phyloP scores from a whole-genome alignment of 352 stramenopile species.

The Halophytophthora batemanensis region DNA sequence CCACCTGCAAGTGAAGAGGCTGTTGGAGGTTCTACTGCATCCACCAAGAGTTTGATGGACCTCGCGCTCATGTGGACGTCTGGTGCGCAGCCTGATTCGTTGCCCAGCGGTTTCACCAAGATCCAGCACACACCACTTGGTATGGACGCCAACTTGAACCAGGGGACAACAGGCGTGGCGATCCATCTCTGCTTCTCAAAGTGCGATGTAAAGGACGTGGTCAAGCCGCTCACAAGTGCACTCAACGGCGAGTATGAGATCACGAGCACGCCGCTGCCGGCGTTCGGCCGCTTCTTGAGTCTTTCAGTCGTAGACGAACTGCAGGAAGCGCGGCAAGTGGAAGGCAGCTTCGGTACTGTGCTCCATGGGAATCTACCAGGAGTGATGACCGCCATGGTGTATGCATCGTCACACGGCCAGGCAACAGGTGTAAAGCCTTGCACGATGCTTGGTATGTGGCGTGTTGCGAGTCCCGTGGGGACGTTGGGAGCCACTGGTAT shows the following conservation, averaged over 20 bases:
- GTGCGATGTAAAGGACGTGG: conserved; percentile 43
- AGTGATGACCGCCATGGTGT: conserved; percentile 57
- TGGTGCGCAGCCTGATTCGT: conserved; percentile 46
- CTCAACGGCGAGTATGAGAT: conserved; percentile 85
- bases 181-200: conserved; percentile 80
- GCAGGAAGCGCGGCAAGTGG: conserved; percentile 37
- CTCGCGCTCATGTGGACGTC: conserved; percentile 78
- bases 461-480: conserved; percentile 35
- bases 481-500: conserved; percentile 35
- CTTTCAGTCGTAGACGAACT: conserved; percentile 60
- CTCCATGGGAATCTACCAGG: conserved; percentile 58
- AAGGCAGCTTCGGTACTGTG: conserved; percentile 76
- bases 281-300: conserved; percentile 55
- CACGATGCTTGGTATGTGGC: conserved; percentile 67
- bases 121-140: conserved; percentile 82
- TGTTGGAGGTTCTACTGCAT: conserved; percentile 9
- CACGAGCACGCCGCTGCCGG: conserved; percentile 29
- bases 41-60: conserved; percentile 69
- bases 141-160: conserved; percentile 86
- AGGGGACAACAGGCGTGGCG: conserved; percentile 65
- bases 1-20: conserved; percentile 1
- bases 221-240: conserved; percentile 52
- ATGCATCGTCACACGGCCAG: conserved; percentile 29
- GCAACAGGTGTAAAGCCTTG: conserved; percentile 18
- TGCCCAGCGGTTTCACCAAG: conserved; percentile 76